Base-by-base conservation (phyloP, 1,139 yeast genomes). In the Geotrichum siamense region DNA sequence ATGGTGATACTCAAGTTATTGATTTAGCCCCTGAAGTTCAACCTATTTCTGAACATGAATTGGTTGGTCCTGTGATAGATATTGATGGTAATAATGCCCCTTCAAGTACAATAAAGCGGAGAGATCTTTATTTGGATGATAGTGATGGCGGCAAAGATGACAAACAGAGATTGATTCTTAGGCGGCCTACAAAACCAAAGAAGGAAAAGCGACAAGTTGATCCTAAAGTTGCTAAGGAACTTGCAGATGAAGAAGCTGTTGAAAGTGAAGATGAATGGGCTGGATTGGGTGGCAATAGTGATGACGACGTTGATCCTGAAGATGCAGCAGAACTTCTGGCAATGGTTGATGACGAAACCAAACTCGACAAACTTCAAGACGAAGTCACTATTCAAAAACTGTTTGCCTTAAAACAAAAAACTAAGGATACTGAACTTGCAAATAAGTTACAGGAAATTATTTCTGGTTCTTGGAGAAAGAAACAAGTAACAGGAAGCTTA, bases 221-320 rank as follows among this genome's bases (percentile, higher is more conserved):
- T 26, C 23, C 29, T 10, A 20, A 20, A 26, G 15, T 22, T n/a
- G 43, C 25, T 17, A 33, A 29, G 17, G 66, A 68, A n/a, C 67
- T 79, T 17, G 68, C 82, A 50, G 89, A 83, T 51, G 83, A 82
- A 36, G 96, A 89, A 67, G 98, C 98, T 37, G 93, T 79, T 53
- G 97, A 91, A 67, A 85, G 96, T 33, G 97, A 91, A 52, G 97
- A 89, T 68, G 96, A 89, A 66, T 89, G 94, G 89, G 79, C 79
- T 40, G 96, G 96, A 1, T 60, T 84, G 45, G 96, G 95, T 45
- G 96, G 96, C 48, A 71, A 61, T 9, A 93, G 84, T 54, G 85
- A 80, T 4, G 96, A 86, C 50, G 64, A 55, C 10, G 53, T 51
- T 13, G 57, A 63, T 3, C 75, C 78, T 3, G 86, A 79, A 50